Conservation (phyloP, 768 basidiomycete genomes). For the Leccinum longicurvipes region DNA sequence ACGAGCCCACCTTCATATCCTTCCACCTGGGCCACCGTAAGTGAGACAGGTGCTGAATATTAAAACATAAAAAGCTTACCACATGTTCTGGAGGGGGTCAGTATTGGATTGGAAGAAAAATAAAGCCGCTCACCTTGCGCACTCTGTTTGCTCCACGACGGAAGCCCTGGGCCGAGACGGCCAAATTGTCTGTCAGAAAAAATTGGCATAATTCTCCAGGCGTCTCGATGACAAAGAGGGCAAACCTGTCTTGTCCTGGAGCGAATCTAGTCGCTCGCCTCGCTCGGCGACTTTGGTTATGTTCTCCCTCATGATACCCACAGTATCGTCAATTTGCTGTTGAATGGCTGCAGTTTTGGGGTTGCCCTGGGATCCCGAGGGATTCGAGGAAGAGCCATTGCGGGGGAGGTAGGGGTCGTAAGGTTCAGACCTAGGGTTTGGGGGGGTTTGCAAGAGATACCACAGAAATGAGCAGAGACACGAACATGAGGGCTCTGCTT, state of each 20-base stretch:
- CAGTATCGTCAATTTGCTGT: constrained; percentile 95
- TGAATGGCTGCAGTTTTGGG: constrained; percentile 94
- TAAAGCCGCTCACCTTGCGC: constrained; percentile 65
- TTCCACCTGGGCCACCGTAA: constrained; percentile 69
- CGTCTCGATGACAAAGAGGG: constrained; percentile 10
- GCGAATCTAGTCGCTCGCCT: constrained; percentile 87
- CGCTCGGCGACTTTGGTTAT: constrained; percentile 94
- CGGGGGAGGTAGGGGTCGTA: constrained; percentile 98
- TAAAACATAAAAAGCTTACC: constrained; percentile 49
- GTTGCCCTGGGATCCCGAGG: constrained; percentile 50
- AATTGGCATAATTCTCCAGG: background rate
- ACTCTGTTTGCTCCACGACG: constrained; percentile 95
- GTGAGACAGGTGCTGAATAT: constrained; percentile 5
- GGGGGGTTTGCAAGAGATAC: constrained; percentile 5
- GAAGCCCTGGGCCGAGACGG: constrained; percentile 99
- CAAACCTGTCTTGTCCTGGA: constrained; percentile 98
- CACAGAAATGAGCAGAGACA: constrained; percentile 11
- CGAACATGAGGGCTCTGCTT: constrained; percentile 25
- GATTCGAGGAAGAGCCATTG: constrained; percentile 61
- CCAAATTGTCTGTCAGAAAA: constrained; percentile 74
- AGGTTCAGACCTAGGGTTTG: constrained; percentile 79
- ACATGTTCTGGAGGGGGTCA: constrained; percentile 68
- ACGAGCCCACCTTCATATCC: constrained; percentile 80
- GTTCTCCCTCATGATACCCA: constrained; percentile 97
- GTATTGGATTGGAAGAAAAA: background rate